Conservation (phyloP, 2,329 filamentous ascomycete genomes). For the Fusarium abutilonis region DNA sequence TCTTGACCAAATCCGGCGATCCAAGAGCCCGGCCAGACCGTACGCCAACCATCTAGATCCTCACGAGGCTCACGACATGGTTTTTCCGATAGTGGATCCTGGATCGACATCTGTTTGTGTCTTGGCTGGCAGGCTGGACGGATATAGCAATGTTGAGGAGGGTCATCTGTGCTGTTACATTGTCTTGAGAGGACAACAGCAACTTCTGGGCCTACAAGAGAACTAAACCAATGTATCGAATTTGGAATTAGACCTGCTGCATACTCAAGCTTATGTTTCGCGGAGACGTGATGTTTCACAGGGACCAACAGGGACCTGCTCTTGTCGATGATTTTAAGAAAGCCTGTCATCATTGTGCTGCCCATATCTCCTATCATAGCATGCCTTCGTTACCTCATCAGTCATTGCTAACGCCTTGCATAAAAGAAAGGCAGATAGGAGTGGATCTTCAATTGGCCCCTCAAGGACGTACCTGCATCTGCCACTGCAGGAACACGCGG, state of each 20-base stretch:
- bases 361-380: background rate
- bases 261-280: constrained; percentile 23
- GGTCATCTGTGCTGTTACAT: background rate
- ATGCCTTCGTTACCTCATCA: background rate
- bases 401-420: background rate
- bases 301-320: constrained; percentile 5
- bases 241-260: constrained; percentile 22
- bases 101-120: background rate
- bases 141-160: background rate
- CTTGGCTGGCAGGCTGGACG: background rate
- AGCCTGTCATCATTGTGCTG: background rate
- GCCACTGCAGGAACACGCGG: constrained; percentile 24
- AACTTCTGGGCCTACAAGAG: constrained; percentile 17
- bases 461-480: constrained; percentile 18
- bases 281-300: constrained; percentile 10
- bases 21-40: constrained; percentile 20
- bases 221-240: too few relatives aligned
- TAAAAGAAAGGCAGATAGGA: background rate
- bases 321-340: constrained; percentile 3
- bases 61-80: background rate
- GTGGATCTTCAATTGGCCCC: background rate
- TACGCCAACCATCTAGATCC: constrained; percentile 24
- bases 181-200: constrained; percentile 7
- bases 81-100: constrained; percentile 1
- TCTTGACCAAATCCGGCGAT: constrained; percentile 37